Evolutionary conservation across 257 asterid genomes (phyloP).

Genomic region (Ilex asprella): DNA sequence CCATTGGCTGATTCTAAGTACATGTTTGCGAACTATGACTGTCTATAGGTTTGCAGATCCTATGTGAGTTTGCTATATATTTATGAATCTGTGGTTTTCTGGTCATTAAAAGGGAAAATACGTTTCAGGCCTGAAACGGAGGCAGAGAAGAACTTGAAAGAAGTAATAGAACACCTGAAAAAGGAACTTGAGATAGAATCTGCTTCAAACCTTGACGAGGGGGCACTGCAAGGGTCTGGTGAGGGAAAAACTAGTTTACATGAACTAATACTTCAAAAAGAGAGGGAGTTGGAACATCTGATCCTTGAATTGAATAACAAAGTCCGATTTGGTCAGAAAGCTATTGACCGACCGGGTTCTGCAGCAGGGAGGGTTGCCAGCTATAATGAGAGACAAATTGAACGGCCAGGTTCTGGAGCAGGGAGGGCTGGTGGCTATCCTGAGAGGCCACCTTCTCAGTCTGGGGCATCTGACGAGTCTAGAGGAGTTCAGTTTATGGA

Average conservation of each 20-base stretch:
- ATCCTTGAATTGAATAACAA: slow-evolving; percentile 70
- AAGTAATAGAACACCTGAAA: slow-evolving; percentile 61
- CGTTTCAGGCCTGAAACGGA: slow-evolving; percentile 72
- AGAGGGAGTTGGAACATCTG: slow-evolving; percentile 60
- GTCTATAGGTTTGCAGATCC: neutral
- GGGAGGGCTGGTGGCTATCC: slow-evolving; percentile 41
- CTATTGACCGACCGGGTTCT: slow-evolving; percentile 65
- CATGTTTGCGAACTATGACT: neutral
- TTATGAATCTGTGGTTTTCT: neutral
- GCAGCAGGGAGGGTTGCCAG: slow-evolving; percentile 49
- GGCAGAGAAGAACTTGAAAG: slow-evolving; percentile 77
- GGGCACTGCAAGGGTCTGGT: slow-evolving; percentile 33
- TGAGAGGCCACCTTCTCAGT: slow-evolving; percentile 39
- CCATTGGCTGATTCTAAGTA: too few species aligned
- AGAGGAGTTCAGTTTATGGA: slow-evolving; percentile 26
- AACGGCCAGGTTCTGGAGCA: slow-evolving; percentile 73
- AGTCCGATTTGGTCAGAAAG: slow-evolving; percentile 69
- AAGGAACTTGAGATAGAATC: slow-evolving; percentile 20
- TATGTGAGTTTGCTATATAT: neutral
- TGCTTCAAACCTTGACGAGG: too few species aligned
- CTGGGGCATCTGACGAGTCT: slow-evolving; percentile 40
- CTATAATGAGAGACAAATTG: slow-evolving; percentile 36
- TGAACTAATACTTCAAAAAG: slow-evolving; percentile 50
- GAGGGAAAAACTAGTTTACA: slow-evolving; percentile 38
- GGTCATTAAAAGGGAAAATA: slow-evolving; percentile 14